Percentiles rank a stretch among this genome's conserved stretches.
These are phyloP conservation scores for Triadica sebifera DNA, from an alignment of 345 rosid genomes.

Conservation along the genomic window DNA sequence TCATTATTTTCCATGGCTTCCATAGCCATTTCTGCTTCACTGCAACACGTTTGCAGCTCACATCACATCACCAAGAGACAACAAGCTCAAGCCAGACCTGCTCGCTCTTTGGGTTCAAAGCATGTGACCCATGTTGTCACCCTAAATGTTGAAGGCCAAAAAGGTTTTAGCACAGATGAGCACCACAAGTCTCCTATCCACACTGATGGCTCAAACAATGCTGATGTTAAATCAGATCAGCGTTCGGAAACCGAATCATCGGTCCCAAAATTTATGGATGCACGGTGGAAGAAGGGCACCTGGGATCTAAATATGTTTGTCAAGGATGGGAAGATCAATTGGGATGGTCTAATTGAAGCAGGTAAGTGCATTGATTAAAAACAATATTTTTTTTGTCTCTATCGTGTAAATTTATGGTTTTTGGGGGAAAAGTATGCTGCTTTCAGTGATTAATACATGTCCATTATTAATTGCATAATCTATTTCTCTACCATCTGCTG, in stretches of 20 bases:
- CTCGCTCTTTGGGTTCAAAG: conserved; percentile 35
- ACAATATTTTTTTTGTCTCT: too few relatives aligned
- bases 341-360: conserved; percentile 49
- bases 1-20: conserved; percentile 37
- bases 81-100: conserved; percentile 23
- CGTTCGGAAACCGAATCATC: conserved; percentile 24
- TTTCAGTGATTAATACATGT: not conserved
- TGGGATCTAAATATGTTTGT: conserved; percentile 61
- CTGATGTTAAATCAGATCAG: conserved; percentile 8
- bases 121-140: conserved; percentile 33
- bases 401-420: too few relatives aligned
- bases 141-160: conserved; percentile 29
- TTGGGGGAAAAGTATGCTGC: too few relatives aligned
- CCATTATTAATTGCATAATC: too few relatives aligned
- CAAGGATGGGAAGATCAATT: conserved; percentile 46
- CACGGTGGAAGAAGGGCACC: conserved; percentile 50
- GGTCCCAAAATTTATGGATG: conserved; percentile 33
- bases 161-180: conserved; percentile 18
- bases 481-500: not conserved
- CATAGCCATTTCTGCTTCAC: conserved; percentile 47
- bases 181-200: conserved; percentile 11
- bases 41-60: conserved; percentile 30
- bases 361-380: conserved; percentile 19
- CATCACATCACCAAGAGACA: conserved; percentile 25
- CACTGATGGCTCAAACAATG: conserved; percentile 9